Conservation (phyloP, 1,284 basidiomycete genomes). For the Trametes polyzona region DNA sequence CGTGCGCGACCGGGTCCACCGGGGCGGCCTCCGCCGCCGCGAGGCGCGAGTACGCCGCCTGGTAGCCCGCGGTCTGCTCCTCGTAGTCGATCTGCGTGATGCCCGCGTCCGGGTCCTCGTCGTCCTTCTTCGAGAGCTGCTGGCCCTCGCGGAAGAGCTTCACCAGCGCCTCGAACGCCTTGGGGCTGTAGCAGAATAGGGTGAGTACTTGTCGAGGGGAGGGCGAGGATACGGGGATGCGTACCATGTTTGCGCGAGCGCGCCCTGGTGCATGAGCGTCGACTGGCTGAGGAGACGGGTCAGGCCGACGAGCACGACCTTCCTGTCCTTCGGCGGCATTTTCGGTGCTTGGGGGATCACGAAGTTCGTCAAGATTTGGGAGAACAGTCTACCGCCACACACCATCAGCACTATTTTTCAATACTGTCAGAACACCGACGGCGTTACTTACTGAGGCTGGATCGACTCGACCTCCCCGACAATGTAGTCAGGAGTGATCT, state of each 20-base stretch:
- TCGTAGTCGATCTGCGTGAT: constrained; percentile 87
- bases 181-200: constrained; percentile 52
- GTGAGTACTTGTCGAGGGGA: background rate
- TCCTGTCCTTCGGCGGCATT: constrained; percentile 81
- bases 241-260: constrained; percentile 73
- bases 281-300: constrained; percentile 81
- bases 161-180: constrained; percentile 72
- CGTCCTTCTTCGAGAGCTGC: constrained; percentile 51
- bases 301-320: constrained; percentile 85
- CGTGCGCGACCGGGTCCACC: constrained; percentile 63
- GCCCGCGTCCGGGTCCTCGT: constrained; percentile 63
- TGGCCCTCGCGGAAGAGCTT: constrained; percentile 80
- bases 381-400: constrained; percentile 87
- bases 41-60: constrained; percentile 90
- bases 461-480: constrained; percentile 81
- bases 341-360: constrained; percentile 84
- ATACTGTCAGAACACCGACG: too few species aligned
- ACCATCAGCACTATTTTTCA: too few species aligned
- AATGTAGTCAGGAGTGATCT: constrained; percentile 78
- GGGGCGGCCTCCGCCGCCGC: constrained; percentile 73
- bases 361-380: constrained; percentile 80
- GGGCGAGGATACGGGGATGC: constrained; percentile 37
- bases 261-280: constrained; percentile 64
- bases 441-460: constrained; percentile 74
- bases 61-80: constrained; percentile 89